Base-by-base conservation (phyloP, 768 basidiomycete genomes). In the Lanmaoa rubissima region DNA sequence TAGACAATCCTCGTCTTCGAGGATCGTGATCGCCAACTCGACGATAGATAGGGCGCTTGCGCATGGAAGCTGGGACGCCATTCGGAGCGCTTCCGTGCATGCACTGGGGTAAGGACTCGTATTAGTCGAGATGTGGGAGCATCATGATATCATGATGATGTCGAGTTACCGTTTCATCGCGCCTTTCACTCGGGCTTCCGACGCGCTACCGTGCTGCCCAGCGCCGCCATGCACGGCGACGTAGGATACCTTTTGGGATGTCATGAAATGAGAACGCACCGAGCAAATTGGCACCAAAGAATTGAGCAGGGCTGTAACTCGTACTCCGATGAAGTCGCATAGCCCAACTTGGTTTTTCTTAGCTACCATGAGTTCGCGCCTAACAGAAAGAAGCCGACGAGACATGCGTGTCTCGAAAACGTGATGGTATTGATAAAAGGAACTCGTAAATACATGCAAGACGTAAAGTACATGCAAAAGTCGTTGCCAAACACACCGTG, bases 211-310 rank as follows among this genome's bases (percentile, higher is more conserved):
- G 61, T 91, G 88, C n/a, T 75, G 69, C 4, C 90, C 91, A 28
- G 91, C 91, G 32, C 91, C 91, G 12, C 87, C 90, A 61, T 93
- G 91, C 12, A 89, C 86, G 3, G 82, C 83, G 55, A 90, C 71
- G 59, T 78, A 66, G 35, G 16, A 81, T 40, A 74, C 59, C 74
- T 60, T 60, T 24, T 38, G 35, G 6, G 48, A 34, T 17, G 55
- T 38, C 64, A 65, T 64, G 35, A 19, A 42, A 21, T 13, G 11
- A 45, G 4, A 36, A 42, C 34, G 34, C 38, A 17, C 24, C 42
- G 17, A 31, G 32, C 10, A 19, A 43, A 9, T 43, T 11, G 32
- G 7, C 43, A n/a, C 32, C 31, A 14, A 40, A 17, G 36, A 32
- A 16, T 21, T 24, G 24, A 12, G 10, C 35, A 24, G 19, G 9